Base-by-base conservation (phyloP, 2,329 filamentous ascomycete species). In the Dothideomycetes sp. region DNA sequence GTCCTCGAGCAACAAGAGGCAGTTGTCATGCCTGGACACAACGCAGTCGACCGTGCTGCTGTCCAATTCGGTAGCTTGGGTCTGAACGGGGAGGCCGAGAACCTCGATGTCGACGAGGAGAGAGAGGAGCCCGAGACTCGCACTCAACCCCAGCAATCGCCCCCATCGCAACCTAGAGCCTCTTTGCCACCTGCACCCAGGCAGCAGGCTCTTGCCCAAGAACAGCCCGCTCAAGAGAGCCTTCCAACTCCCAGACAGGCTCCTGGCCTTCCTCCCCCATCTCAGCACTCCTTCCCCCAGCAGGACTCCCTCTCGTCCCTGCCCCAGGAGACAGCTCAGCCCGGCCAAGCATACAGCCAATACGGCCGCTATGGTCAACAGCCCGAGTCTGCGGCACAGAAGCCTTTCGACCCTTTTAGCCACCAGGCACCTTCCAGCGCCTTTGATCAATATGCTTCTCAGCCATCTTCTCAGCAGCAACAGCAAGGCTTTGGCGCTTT, bases 31-130 rank as follows among this genome's bases (percentile, higher is more conserved):
- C 91, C 91, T 34, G 87, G 85, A 44, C 94, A 95, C 67, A 87
- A 91, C 50, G 88, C 91, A 38, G 83, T 98, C 19, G 89, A 96
- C 59, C 81, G 87, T 52, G 78, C 89, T 49, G 84, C 88, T 36
- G 87, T 98, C 36, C 89, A 96, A 58, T 98, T 98, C 59, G 91
- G 91, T 47, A 93, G 88, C 60, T 85, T 98, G 70, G 93, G 82
- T 56, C 63, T 98, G 54, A 88, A 84, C 56, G 87, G 80, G 38
- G 83, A 88, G 36, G 58, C 58, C 14, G 54, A 55, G 19, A 83
- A 87, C 39, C 59, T 69, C 19, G 88, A 95, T 54, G 84, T 94
- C 47, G 91, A 96, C 56, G 87, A 89, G 47, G 87, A 95, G 55
- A 79, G 88, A 46, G 91, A 98, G 65, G 87, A 96, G 61, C 80